phyloP scores from a whole-genome alignment of 2,329 filamentous ascomycete species.

The Fusarium zealandicum region DNA sequence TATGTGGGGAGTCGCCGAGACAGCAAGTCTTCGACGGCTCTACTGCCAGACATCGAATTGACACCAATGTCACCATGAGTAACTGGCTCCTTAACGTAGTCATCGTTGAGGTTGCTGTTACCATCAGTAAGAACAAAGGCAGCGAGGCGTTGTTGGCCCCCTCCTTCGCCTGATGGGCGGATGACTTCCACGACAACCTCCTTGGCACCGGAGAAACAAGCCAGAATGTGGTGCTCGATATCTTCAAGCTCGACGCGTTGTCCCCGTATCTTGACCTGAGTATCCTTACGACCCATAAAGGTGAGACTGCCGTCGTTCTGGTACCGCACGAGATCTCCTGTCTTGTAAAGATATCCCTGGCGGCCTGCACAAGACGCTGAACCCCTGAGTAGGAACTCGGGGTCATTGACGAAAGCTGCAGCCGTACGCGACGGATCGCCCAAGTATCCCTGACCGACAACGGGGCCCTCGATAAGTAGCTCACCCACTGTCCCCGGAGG shows the following conservation, averaged over 20 bases:
- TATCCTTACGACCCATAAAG: slow-evolving; percentile 1
- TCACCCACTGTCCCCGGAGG: background rate
- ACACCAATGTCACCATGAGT: background rate
- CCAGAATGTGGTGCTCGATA: slow-evolving; percentile 1
- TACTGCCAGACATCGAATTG: background rate
- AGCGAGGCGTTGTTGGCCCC: background rate
- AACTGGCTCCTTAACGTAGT: background rate
- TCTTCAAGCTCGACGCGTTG: slow-evolving; percentile 3
- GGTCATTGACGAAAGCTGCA: background rate
- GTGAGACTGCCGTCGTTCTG: background rate
- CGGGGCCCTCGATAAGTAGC: slow-evolving; percentile 1
- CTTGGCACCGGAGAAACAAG: background rate
- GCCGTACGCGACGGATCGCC: background rate
- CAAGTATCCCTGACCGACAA: slow-evolving; percentile 9
- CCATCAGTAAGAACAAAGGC: background rate
- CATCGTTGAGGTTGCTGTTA: background rate
- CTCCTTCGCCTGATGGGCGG: background rate
- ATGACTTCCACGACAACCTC: slow-evolving; percentile 7
- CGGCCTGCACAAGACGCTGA: background rate
- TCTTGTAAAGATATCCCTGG: background rate
- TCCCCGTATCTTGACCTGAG: slow-evolving; percentile 1
- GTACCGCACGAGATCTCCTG: slow-evolving; percentile 1
- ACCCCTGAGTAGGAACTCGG: background rate
- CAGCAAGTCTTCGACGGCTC: background rate
- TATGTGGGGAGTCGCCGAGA: background rate